Conservation (phyloP, 305 asterid genomes). For the Fraxinus angustifolia region DNA sequence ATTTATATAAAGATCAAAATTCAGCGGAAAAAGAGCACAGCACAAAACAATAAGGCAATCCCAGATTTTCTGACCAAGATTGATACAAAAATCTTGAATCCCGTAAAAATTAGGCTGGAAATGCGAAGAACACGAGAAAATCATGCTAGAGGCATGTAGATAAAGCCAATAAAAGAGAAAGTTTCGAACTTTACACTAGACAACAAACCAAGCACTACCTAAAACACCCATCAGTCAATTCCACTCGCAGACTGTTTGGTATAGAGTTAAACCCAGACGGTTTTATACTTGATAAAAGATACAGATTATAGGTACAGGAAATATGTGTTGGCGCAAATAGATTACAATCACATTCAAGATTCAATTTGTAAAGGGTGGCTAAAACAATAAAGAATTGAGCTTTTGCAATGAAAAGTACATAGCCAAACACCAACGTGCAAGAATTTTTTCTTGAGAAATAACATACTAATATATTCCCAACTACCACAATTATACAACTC, state of each 20-base stretch:
- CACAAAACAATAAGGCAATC: conserved; percentile 4
- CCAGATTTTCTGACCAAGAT: conserved; percentile 19
- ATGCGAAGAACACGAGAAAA: conserved; percentile 26
- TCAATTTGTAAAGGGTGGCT: background rate
- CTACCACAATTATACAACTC: background rate
- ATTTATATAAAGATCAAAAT: conserved; percentile 19
- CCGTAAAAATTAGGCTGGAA: conserved; percentile 21
- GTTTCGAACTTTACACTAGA: conserved; percentile 17
- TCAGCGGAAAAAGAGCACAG: conserved; percentile 13
- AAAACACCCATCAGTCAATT: conserved; percentile 29
- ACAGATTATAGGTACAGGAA: conserved; percentile 9
- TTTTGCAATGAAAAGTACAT: conserved; percentile 3
- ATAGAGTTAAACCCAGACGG: conserved; percentile 28
- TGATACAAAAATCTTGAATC: conserved; percentile 19
- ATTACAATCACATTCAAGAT: background rate
- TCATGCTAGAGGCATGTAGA: conserved; percentile 5
- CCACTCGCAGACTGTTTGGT: conserved; percentile 37
- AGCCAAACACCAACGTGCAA: background rate
- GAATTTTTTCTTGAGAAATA: conserved; percentile 6
- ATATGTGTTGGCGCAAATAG: background rate
- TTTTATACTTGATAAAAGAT: conserved; percentile 12
- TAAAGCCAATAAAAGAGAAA: conserved; percentile 20
- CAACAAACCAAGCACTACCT: conserved; percentile 21
- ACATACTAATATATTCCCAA: background rate
- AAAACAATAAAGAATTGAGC: background rate